These are phyloP conservation scores for Scheffersomyces stipitis DNA, from an alignment of 805 yeast species.

Conservation along the genomic window DNA sequence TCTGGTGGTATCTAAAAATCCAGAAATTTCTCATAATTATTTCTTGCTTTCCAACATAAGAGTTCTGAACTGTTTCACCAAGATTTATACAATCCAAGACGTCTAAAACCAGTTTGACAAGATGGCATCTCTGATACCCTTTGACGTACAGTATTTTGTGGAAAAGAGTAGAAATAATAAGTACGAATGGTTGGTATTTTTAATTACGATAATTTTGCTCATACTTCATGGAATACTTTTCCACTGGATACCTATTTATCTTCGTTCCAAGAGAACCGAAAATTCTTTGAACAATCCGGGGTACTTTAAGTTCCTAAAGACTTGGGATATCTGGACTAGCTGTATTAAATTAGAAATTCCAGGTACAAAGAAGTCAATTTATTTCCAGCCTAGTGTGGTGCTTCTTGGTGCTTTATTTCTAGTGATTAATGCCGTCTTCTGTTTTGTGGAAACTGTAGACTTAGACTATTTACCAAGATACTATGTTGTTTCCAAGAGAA, in stretches of 20 bases:
- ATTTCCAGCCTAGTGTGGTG: slow-evolving; percentile 43
- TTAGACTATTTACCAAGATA: slow-evolving; percentile 36
- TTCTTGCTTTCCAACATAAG: too few relatives aligned
- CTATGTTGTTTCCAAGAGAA: slow-evolving; percentile 43
- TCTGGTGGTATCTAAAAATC: too few relatives aligned
- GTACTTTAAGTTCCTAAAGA: slow-evolving; percentile 26
- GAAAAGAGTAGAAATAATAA: slow-evolving; percentile 36
- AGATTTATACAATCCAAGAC: too few relatives aligned
- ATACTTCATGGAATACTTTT: slow-evolving; percentile 41
- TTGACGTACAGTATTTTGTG: slow-evolving; percentile 35
- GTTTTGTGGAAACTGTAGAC: slow-evolving; percentile 33
- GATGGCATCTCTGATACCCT: slow-evolving; percentile 25
- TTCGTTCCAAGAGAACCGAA: slow-evolving; percentile 24
- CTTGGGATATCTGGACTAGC: slow-evolving; percentile 29
- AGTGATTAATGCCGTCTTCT: slow-evolving; percentile 28
- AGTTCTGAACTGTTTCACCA: too few relatives aligned
- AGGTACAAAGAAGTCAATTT: slow-evolving; percentile 15
- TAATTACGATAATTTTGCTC: slow-evolving; percentile 11
- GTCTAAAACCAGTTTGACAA: too few relatives aligned
- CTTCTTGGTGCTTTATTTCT: slow-evolving; percentile 26
- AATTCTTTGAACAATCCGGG: slow-evolving; percentile 12
- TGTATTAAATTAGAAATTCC: slow-evolving; percentile 23
- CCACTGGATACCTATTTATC: slow-evolving; percentile 39
- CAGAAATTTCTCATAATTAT: too few relatives aligned
- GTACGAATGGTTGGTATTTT: slow-evolving; percentile 37